Conservation (phyloP, 805 yeast genomes). For the Osmozyma mogii region DNA sequence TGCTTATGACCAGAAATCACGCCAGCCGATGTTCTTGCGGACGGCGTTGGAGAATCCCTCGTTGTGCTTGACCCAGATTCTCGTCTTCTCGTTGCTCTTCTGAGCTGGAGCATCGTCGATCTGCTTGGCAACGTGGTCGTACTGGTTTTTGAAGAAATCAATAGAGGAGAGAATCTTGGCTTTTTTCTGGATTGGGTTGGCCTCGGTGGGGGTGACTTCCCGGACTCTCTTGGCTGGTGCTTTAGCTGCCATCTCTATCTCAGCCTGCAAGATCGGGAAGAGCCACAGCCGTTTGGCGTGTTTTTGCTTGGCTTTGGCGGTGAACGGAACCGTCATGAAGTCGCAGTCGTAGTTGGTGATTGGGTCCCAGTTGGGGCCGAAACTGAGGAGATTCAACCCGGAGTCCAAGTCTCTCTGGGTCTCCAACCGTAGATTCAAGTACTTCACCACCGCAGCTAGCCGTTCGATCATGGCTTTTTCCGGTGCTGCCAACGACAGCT, state of each 20-base stretch:
- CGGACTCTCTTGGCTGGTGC: conserved; percentile 6
- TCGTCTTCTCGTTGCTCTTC: conserved; percentile 28
- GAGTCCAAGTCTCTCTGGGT: conserved; percentile 27
- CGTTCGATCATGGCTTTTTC: conserved; percentile 27
- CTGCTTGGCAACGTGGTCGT: conserved; percentile 27
- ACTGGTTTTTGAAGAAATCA: conserved; percentile 32
- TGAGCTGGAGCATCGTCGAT: conserved; percentile 9
- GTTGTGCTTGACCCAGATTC: conserved; percentile 79
- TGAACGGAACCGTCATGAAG: conserved; percentile 10
- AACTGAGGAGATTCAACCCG: conserved; percentile 18
- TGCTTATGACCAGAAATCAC: conserved; percentile 43
- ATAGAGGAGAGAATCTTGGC: conserved; percentile 23
- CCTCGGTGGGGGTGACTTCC: conserved; percentile 5
- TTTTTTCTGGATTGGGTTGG: conserved; percentile 8
- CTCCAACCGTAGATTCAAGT: conserved; percentile 34
- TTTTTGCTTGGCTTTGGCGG: conserved; percentile 12
- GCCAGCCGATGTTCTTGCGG: conserved; percentile 74
- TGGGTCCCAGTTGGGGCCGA: conserved; percentile 30
- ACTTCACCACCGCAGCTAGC: conserved; percentile 30
- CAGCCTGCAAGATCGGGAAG: conserved; percentile 30
- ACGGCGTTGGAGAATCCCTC: conserved; percentile 94
- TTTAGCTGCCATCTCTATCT: conserved; percentile 17
- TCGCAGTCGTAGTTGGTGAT: conserved; percentile 19
- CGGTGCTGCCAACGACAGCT: conserved; percentile 16
- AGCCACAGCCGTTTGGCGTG: conserved; percentile 25